Percentiles rank a stretch among this genome's conserved stretches.
Conservation (phyloP, 2,329 filamentous ascomycete genomes). For the Emmonsiellopsis sp. region DNA sequence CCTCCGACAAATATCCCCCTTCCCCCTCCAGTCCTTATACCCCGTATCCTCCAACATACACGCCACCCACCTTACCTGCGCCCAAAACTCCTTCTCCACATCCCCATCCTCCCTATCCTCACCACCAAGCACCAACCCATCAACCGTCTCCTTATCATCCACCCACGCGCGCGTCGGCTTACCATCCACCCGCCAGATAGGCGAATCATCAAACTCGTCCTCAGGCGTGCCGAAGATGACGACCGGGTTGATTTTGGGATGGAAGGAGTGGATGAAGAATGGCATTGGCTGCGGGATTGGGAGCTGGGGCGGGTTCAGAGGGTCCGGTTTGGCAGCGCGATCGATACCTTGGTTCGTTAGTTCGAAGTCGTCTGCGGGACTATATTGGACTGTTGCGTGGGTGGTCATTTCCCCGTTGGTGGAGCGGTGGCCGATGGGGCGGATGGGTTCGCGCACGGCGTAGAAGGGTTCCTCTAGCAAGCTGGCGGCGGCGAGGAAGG, state of each 20-base stretch:
- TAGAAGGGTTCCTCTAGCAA: slow-evolving; percentile 33
- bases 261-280: slow-evolving; percentile 34
- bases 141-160: slow-evolving; percentile 5
- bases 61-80: slow-evolving; percentile 29
- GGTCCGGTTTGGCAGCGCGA: slow-evolving; percentile 22
- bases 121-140: neutral
- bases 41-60: slow-evolving; percentile 27
- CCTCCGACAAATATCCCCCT: slow-evolving; percentile 23
- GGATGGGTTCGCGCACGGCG: slow-evolving; percentile 30
- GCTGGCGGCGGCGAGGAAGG: slow-evolving; percentile 38
- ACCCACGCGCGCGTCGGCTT: slow-evolving; percentile 22
- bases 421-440: slow-evolving; percentile 21
- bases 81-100: slow-evolving; percentile 30
- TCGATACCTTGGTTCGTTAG: slow-evolving; percentile 15
- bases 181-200: slow-evolving; percentile 25
- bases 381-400: slow-evolving; percentile 31
- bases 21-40: slow-evolving; percentile 25
- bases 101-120: slow-evolving; percentile 13
- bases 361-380: slow-evolving; percentile 25
- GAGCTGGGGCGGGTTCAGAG: neutral
- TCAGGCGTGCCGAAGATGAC: slow-evolving; percentile 25
- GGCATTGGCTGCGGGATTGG: slow-evolving; percentile 19
- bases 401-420: slow-evolving; percentile 22
- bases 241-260: slow-evolving; percentile 32
- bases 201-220: slow-evolving; percentile 22